Evolutionary conservation across 2,329 filamentous ascomycete genomes (phyloP).

Genomic region (Hawksworthiomyces lignivorus): DNA sequence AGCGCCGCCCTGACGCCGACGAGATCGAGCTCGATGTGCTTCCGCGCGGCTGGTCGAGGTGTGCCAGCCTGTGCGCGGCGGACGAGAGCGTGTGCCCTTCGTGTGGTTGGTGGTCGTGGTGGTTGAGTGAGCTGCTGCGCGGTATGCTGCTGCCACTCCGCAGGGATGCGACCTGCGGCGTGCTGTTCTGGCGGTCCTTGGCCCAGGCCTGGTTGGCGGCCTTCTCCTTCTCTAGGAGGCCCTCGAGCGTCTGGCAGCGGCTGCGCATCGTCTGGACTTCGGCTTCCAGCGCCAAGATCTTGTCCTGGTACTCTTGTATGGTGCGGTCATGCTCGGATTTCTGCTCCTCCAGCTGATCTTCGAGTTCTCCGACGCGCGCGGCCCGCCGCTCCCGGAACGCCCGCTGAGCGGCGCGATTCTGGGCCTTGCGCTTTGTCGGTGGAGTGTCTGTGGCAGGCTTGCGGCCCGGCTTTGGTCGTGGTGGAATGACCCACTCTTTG

Average conservation of each 20-base stretch:
- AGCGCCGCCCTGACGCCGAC: conserved; percentile 19
- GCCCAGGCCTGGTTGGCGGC: conserved; percentile 16
- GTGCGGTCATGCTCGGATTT: conserved; percentile 49
- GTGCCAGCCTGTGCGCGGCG: conserved; percentile 8
- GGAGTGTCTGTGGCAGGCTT: conserved; percentile 93
- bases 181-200: conserved; percentile 11
- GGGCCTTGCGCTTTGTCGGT: conserved; percentile 85
- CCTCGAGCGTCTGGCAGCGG: conserved; percentile 55
- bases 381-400: conserved; percentile 84
- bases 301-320: conserved; percentile 50
- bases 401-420: conserved; percentile 86
- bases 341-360: conserved; percentile 57
- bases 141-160: conserved; percentile 9
- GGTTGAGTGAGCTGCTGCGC: neutral
- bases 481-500: conserved; percentile 80
- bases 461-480: conserved; percentile 78
- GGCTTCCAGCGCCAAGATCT: conserved; percentile 51
- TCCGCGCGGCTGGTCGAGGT: conserved; percentile 10
- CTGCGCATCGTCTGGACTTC: conserved; percentile 60
- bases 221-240: conserved; percentile 50
- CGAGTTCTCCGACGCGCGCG: conserved; percentile 70
- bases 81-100: conserved; percentile 10
- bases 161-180: conserved; percentile 4
- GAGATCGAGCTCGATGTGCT: conserved; percentile 21
- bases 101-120: conserved; percentile 5